phyloP scores from a whole-genome alignment of 2,329 filamentous ascomycete genomes.

The Microascus cirrosus region DNA sequence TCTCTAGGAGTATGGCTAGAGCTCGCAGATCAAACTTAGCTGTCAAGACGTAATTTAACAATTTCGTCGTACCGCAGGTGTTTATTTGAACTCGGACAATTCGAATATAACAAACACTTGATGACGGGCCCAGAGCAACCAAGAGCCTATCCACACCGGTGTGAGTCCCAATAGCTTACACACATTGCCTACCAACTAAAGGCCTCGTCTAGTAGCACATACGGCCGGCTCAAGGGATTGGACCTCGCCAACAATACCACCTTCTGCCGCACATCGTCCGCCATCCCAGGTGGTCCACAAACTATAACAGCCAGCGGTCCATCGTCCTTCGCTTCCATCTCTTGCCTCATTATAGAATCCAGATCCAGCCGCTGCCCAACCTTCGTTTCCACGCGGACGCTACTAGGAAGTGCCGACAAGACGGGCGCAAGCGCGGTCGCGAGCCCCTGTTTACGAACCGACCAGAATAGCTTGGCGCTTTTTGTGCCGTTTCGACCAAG shows the following conservation, averaged over 20 bases:
- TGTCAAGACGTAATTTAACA: too few relatives aligned
- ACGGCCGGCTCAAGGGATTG: slow-evolving; percentile 10
- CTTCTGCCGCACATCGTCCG: slow-evolving; percentile 14
- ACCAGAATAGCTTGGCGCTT: slow-evolving; percentile 14
- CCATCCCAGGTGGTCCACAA: slow-evolving; percentile 17
- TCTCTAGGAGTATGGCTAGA: too few relatives aligned
- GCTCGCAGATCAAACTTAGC: too few relatives aligned
- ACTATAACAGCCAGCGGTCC: slow-evolving; percentile 14
- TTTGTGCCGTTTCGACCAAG: slow-evolving; percentile 8
- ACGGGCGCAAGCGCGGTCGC: slow-evolving; percentile 8
- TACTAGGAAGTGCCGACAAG: slow-evolving; percentile 8
- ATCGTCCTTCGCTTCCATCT: slow-evolving; percentile 9
- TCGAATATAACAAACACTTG: too few relatives aligned
- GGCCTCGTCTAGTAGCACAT: slow-evolving; percentile 15
- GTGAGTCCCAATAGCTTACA: too few relatives aligned
- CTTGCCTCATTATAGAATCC: slow-evolving; percentile 10
- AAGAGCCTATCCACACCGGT: too few relatives aligned
- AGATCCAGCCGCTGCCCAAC: slow-evolving; percentile 13
- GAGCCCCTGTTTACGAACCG: slow-evolving; percentile 11
- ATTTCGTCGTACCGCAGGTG: too few relatives aligned
- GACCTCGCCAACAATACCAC: slow-evolving; percentile 11
- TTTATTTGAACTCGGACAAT: too few relatives aligned
- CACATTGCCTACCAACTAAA: slow-evolving; percentile 13
- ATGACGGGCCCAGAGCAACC: too few relatives aligned
- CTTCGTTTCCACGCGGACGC: slow-evolving; percentile 11